Evolutionary conservation across 768 basidiomycete genomes (phyloP).

Genomic region (Xanthoconium purpureum): DNA sequence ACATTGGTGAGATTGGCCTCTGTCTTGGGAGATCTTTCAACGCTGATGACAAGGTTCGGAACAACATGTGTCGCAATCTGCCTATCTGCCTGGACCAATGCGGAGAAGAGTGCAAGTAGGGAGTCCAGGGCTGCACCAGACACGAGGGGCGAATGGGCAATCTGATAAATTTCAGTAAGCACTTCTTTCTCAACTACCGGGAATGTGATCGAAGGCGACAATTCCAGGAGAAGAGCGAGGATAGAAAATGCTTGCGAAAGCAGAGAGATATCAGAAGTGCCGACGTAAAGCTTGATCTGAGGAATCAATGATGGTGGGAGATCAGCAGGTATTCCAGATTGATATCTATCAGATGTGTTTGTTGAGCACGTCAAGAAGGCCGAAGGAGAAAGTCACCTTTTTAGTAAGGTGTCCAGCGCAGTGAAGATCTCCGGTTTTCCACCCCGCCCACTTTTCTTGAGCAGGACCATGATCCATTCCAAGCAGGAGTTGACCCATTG

Average conservation of each 20-base stretch:
- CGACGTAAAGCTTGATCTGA: slow-evolving; percentile 74
- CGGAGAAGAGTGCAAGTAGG: slow-evolving; percentile 76
- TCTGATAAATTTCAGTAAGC: slow-evolving; percentile 59
- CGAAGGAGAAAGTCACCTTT: slow-evolving; percentile 44
- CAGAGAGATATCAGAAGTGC: slow-evolving; percentile 71
- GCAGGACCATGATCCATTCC: slow-evolving; percentile 68
- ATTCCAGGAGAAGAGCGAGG: slow-evolving; percentile 63
- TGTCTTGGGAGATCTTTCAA: slow-evolving; percentile 60
- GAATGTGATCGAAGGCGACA: slow-evolving; percentile 66
- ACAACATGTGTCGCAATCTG: slow-evolving; percentile 82
- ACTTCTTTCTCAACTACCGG: slow-evolving; percentile 73
- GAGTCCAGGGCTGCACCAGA: slow-evolving; percentile 78
- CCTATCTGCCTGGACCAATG: slow-evolving; percentile 78
- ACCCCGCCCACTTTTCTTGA: slow-evolving; percentile 74
- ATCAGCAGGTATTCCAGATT: slow-evolving; percentile 46
- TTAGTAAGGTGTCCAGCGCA: slow-evolving; percentile 69
- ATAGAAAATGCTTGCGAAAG: slow-evolving; percentile 70
- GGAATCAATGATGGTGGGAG: slow-evolving; percentile 63
- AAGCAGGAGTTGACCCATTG: slow-evolving; percentile 81
- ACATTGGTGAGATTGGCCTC: slow-evolving; percentile 65
- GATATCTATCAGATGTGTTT: slow-evolving; percentile 37
- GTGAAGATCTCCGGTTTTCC: slow-evolving; percentile 80
- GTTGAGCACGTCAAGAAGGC: neutral
- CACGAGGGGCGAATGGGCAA: slow-evolving; percentile 77
- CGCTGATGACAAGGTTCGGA: slow-evolving; percentile 63